Evolutionary conservation across 352 stramenopile genomes (phyloP), one percentile per base, ranked within the genome.

Genomic region (Phytophthora uliginosa): DNA sequence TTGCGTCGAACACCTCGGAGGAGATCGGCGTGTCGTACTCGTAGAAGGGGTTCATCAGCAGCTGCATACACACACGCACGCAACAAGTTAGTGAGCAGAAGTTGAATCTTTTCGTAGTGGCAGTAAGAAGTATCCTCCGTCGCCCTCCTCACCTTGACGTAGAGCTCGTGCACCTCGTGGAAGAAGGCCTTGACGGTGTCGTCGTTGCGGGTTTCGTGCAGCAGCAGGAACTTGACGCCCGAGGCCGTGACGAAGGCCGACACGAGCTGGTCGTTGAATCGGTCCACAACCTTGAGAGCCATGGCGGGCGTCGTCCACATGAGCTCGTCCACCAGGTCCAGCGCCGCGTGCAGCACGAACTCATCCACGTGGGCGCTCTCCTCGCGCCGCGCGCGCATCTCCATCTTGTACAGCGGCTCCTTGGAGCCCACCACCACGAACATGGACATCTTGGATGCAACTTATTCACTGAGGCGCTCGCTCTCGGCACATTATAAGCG

Each of bases 201-300:
- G 76, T 99, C 97, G 72, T 95, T 98, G 59, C 95, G 93, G 45
- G 81, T 94, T 56, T 98, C 90, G 77, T 99, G 97, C 51, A 99
- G 83, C 26, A 99, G 74, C 72, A 99, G 88, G 69, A 99, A 98
- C 76, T 98, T 99, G 59, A 98, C 86, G 60, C 98, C 98, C 17
- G 94, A 97, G 9, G 97, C 96, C 20, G 97, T 99, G 20, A 99
- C 83, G 80, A 99, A 99, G 24, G 95, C 95, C 34, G 95, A 99
- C 20, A 99, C 97, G 72, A 98, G 92, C 76, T 99, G 96, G 72
- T 99, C 94, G 82, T 99, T 99, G 73, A 99, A 98, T 82, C 98
- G 91, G 79, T 98, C 92, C 31, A 98, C 92, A 42, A 97, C 85
- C 45, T 95, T 95, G 53, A 98, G 88, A 74, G 93, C 97, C 95